Evolutionary conservation across 2,329 filamentous ascomycete genomes (phyloP).

Genomic region (Dactylellina cionopaga): DNA sequence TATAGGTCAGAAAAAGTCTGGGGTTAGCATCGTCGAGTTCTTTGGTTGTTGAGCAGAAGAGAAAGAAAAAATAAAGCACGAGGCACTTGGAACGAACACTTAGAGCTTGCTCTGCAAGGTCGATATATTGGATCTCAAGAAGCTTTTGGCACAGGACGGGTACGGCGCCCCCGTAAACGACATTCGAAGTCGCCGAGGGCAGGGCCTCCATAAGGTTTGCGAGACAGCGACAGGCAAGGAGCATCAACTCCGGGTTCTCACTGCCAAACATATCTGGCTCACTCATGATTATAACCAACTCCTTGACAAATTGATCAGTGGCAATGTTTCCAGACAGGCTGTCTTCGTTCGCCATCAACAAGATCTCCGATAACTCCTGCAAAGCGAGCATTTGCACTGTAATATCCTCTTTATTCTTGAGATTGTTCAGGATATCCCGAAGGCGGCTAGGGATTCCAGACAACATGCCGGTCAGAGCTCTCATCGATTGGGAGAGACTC

Average conservation of each 20-base stretch:
- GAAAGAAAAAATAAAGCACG: slow-evolving; percentile 19
- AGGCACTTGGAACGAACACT: slow-evolving; percentile 67
- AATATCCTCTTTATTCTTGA: slow-evolving; percentile 84
- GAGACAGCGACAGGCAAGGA: slow-evolving; percentile 91
- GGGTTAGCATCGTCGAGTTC: slow-evolving; percentile 37
- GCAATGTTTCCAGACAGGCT: slow-evolving; percentile 94
- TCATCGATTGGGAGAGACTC: slow-evolving; percentile 79
- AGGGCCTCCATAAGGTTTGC: slow-evolving; percentile 98
- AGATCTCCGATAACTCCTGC: slow-evolving; percentile 89
- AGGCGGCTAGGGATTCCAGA: slow-evolving; percentile 82
- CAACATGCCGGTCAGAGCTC: slow-evolving; percentile 91
- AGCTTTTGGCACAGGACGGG: slow-evolving; percentile 94
- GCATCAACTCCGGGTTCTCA: slow-evolving; percentile 96
- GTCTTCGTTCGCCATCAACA: slow-evolving; percentile 95
- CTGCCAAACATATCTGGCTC: slow-evolving; percentile 86
- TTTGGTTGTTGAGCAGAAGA: slow-evolving; percentile 18
- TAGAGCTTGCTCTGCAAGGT: slow-evolving; percentile 93
- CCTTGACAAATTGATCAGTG: slow-evolving; percentile 93
- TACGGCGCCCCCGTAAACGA: slow-evolving; percentile 96
- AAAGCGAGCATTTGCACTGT: slow-evolving; percentile 90
- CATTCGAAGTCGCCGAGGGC: slow-evolving; percentile 89
- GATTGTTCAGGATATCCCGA: slow-evolving; percentile 77
- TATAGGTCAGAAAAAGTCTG: slow-evolving; percentile 57
- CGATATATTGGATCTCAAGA: slow-evolving; percentile 95
- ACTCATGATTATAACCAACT: slow-evolving; percentile 85